Base-by-base conservation (phyloP, 176 grass and related monocot species). In the Oryza australiensis region DNA sequence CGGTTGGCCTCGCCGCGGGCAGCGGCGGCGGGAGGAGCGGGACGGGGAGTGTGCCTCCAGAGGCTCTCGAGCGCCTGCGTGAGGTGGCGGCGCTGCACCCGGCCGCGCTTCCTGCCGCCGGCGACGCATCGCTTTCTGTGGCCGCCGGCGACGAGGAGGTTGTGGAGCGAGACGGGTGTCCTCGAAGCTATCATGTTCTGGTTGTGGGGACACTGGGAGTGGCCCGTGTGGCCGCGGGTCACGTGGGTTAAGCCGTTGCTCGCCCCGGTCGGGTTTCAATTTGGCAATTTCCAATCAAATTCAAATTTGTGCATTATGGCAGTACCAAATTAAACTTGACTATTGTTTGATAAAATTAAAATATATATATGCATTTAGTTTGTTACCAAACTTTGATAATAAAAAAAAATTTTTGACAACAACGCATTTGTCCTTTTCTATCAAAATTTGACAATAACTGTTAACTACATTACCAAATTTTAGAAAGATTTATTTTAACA, bases 1-100 rank as follows among this genome's bases (percentile, higher is more conserved):
- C 80, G 28, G 13, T 79, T 88, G 64, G 87, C 23, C 55, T 83
- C 75, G 27, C 46, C 35, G 34, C 79, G 28, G 37, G 71, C 78
- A 32, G 34, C 64, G 26, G 78, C 48, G 46, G 62, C 64, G 13
- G 76, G 68, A 5, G 74, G 76, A 11, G 37, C 35, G 51, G 60
- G 73, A n/a, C 70, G 76, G 75, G 79, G 40, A 46, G 68, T 37
- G 38, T 75, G 40, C 73, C 83, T 88, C 90, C 82, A 87, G 43
- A 93, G 64, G 80, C 83, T 88, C 65, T 98, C 91, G 55, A 86
- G 85, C 9, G 66, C 42, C 57, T 80, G 84, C 65, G 80, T 78
- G 76, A 95, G 95, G 69, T 88, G 90, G 66, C 84, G 70, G 76
- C 85, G 88, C 90, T 91, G 80, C 14, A 80, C 66, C 37, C 79